phyloP scores from a whole-genome alignment of 116 monocot genomes.

The Zostera marina region DNA sequence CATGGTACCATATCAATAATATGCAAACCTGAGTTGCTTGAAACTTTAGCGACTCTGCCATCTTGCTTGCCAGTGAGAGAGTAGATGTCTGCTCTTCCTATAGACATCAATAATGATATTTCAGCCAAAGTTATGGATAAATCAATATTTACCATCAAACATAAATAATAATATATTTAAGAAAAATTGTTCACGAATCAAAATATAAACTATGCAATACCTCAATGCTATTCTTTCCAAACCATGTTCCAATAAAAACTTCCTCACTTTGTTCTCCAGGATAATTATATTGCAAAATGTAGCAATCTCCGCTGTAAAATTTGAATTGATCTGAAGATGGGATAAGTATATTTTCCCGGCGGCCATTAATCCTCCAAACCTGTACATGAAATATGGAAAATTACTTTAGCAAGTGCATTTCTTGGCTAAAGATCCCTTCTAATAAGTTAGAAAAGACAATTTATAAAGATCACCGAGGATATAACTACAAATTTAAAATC shows the following conservation, averaged over 20 bases:
- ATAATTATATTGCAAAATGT: constrained; percentile 90
- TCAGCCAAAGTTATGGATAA: not conserved
- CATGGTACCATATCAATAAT: not conserved
- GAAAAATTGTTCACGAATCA: too few species aligned
- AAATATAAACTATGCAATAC: constrained; percentile 10
- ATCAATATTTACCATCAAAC: too few species aligned
- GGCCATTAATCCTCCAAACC: too few species aligned
- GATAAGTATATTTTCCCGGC: constrained; percentile 53
- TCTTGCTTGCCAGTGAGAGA: constrained; percentile 39
- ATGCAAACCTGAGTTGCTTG: constrained; percentile 42
- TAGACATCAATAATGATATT: not conserved
- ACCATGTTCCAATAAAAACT: constrained; percentile 89
- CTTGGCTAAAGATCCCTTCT: too few species aligned
- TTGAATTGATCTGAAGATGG: constrained; percentile 69
- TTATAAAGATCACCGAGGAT: too few species aligned
- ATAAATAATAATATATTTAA: too few species aligned
- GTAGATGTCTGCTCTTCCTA: constrained; percentile 60
- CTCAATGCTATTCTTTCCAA: constrained; percentile 73
- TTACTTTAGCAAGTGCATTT: not conserved
- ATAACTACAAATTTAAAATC: too few species aligned
- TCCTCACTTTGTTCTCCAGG: constrained; percentile 78
- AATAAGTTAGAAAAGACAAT: too few species aligned
- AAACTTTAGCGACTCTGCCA: constrained; percentile 46
- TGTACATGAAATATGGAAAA: constrained; percentile 2
- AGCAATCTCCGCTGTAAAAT: constrained; percentile 92